Evolutionary conservation across 1,139 yeast species (phyloP), one percentile per base, ranked within the genome.

Genomic region (Hansenula anomala): DNA sequence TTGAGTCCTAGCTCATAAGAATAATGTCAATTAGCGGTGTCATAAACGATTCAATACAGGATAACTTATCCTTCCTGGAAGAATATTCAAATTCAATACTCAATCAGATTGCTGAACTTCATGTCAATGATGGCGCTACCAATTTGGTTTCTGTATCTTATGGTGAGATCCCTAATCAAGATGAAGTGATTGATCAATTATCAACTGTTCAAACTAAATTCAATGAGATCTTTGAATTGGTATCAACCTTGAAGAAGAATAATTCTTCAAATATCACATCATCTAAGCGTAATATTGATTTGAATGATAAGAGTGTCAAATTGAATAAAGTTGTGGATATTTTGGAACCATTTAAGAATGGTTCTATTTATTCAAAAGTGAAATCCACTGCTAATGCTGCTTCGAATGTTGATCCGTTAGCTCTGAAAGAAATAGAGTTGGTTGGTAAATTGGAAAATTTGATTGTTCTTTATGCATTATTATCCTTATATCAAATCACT

Each of bases 401-500:
- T 10, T 11, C 27, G 11, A 30, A 11, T 29, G 13, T 30, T 17
- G 33, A 23, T 19, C 31, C 22, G 6, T 18, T 28, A 11, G 36
- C 38, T 12, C 18, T 20, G 1, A 31, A 43, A 16, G 59, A 59
- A 29, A 37, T 54, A 3, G 45, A 52, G 11, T 37, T 57, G 11
- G 36, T 59, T 6, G 40, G 37, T 8, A 38, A 56, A 16, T 39
- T 63, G 26, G 64, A 63, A 35, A 45, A 54, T 20, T 40, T 61
- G 25, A 50, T 58, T 1, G 28, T 51, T 6, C 35, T 52, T 4
- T 63, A 61, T 39, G 44, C 60, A 3, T 35, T 57, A 2, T 40
- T 62, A 3, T 44, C 55, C 1, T 31, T 55, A 4, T 52, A 52
- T 31, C 55, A 58, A 23, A 37, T 49, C 3, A 31, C 61, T 8